These are phyloP conservation scores for Trapa bicornis DNA, from an alignment of 345 rosid species.

Conservation along the genomic window DNA sequence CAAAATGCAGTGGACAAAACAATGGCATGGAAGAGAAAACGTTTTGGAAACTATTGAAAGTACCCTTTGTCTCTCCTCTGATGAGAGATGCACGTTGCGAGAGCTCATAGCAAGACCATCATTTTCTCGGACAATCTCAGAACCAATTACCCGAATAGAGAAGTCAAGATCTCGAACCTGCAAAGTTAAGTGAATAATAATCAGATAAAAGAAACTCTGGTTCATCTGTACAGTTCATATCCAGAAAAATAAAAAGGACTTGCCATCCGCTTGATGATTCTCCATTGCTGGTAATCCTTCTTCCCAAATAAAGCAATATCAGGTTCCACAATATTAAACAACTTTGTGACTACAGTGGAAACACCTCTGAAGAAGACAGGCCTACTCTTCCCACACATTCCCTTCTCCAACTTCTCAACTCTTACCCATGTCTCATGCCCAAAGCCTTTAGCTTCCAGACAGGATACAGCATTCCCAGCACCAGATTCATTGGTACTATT, in stretches of 20 bases:
- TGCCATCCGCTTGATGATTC: constrained; percentile 59
- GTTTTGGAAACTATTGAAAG: background rate
- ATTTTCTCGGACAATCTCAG: constrained; percentile 51
- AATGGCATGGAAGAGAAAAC: background rate
- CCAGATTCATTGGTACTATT: constrained; percentile 8
- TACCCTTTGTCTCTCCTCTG: constrained; percentile 54
- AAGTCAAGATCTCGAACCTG: constrained; percentile 90
- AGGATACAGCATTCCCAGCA: constrained; percentile 27
- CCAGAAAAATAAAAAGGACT: constrained; percentile 3
- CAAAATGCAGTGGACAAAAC: background rate
- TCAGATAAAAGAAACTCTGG: background rate
- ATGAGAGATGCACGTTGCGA: constrained; percentile 64
- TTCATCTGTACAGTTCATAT: background rate
- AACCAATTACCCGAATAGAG: constrained; percentile 51
- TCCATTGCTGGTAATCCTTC: constrained; percentile 86
- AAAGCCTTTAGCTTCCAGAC: constrained; percentile 47
- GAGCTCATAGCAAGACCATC: constrained; percentile 91
- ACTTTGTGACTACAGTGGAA: constrained; percentile 65
- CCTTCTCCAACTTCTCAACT: constrained; percentile 75
- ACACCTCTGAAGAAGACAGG: constrained; percentile 86
- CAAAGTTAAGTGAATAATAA: background rate
- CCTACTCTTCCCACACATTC: constrained; percentile 83
- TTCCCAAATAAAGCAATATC: constrained; percentile 71
- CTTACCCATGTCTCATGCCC: constrained; percentile 93
- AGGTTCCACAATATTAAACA: constrained; percentile 85